These are phyloP conservation scores for Curvularia verruculosa DNA, from an alignment of 2,329 filamentous ascomycete species.

Conservation along the genomic window DNA sequence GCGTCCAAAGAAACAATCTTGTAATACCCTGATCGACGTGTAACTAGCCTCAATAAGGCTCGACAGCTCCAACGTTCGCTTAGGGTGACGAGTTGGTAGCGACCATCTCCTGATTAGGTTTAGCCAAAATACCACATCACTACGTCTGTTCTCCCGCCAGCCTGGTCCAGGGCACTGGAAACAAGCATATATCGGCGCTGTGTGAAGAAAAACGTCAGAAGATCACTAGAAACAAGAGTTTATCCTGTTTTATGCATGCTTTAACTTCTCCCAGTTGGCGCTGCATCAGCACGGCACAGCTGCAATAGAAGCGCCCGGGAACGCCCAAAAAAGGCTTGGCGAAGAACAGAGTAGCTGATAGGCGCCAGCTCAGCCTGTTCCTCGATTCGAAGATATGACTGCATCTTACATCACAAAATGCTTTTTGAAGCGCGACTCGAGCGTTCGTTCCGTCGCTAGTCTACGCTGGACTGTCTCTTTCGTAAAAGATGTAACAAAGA, in stretches of 20 bases:
- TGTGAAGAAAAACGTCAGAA: no score
- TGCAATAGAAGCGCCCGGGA: neutral
- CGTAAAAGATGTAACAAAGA: slow-evolving; percentile 9
- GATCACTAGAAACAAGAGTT: no score
- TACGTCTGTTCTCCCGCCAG: neutral
- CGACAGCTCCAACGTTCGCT: neutral
- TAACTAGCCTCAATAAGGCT: neutral
- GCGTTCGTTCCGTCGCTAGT: slow-evolving; percentile 15
- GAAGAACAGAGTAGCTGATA: neutral
- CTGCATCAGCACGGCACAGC: neutral
- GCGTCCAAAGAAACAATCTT: neutral
- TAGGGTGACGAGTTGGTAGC: neutral
- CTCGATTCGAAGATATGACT: neutral
- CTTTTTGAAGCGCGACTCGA: neutral
- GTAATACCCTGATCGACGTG: neutral
- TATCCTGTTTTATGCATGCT: neutral
- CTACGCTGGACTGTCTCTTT: slow-evolving; percentile 38
- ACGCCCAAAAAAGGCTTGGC: neutral
- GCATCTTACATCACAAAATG: neutral
- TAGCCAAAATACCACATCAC: neutral
- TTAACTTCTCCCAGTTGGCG: neutral
- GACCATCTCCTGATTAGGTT: neutral
- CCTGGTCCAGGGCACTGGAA: neutral
- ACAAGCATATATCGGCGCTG: neutral
- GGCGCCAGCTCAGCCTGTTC: neutral